Percentiles rank a stretch among this genome's conserved stretches.
Evolutionary conservation across 148 eudicot genomes (phyloP).

Genomic region (Amaranthus cruentus): DNA sequence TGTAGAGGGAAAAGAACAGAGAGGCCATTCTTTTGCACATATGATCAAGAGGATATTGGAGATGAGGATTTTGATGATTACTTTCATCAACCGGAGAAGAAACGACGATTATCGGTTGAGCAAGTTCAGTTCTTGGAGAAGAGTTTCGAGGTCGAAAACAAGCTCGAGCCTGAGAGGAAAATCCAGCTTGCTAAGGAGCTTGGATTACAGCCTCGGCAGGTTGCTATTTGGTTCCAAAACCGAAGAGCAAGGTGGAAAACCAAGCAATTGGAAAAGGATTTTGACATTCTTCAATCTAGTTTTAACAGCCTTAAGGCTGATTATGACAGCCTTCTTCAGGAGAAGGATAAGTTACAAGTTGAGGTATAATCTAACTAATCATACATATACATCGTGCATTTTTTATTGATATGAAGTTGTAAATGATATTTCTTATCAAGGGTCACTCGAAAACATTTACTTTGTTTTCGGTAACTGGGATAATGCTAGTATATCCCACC

Average conservation of each 20-base stretch:
- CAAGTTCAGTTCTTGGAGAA: slow-evolving; percentile 81
- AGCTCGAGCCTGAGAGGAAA: slow-evolving; percentile 86
- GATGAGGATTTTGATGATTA: slow-evolving; percentile 62
- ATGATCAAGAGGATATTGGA: slow-evolving; percentile 53
- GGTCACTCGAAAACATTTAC: too few species aligned
- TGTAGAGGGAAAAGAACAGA: slow-evolving; percentile 38
- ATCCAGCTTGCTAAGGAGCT: slow-evolving; percentile 82
- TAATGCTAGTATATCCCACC: too few species aligned
- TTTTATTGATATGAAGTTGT: too few species aligned
- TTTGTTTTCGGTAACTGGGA: too few species aligned
- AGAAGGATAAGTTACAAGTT: slow-evolving; percentile 63
- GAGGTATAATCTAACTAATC: slow-evolving; percentile 38
- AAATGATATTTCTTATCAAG: too few species aligned
- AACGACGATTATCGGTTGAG: slow-evolving; percentile 62
- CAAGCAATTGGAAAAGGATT: slow-evolving; percentile 74
- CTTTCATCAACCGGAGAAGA: slow-evolving; percentile 66
- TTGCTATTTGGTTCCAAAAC: slow-evolving; percentile 92
- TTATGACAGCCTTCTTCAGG: slow-evolving; percentile 55
- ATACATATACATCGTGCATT: too few species aligned
- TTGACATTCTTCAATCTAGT: slow-evolving; percentile 50
- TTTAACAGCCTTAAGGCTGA: slow-evolving; percentile 54
- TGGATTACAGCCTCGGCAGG: slow-evolving; percentile 82
- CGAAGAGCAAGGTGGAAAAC: slow-evolving; percentile 89
- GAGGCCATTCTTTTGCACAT: slow-evolving; percentile 46
- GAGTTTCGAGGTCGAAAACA: slow-evolving; percentile 72